Evolutionary conservation across 495 filamentous ascomycete genomes (phyloP), one percentile per base, ranked within the genome.

Genomic region (Penicillium roqueforti): DNA sequence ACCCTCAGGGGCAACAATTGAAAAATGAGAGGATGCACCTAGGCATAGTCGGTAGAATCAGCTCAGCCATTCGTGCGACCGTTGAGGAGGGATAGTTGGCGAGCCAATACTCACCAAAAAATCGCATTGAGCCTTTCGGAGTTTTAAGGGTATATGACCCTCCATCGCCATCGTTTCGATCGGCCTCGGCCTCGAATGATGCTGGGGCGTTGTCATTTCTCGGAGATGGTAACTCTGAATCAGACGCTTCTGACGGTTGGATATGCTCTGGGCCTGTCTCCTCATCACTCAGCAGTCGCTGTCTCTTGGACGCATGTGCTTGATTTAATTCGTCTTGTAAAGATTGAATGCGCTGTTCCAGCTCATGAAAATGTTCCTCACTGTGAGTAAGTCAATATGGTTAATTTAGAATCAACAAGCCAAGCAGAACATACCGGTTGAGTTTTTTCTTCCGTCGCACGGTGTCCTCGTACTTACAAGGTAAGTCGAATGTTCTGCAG

Each of bases 21-120:
- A 55, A 23, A 58, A 57, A 13, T 49, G 54, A 10, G 51, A 58
- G 25, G 58, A 58, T 8, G 58, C 54, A 6, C 60, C 54, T 54
- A 29, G 16, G 11, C 6, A 3, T 48, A 29, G 25, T 29, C 47
- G 13, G 36, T 50, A 43, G 19, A 51, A 41, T 41, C 26, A 44
- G 39, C 19, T 11, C 28, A 10, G 4, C 3, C 29, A 11, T 19
- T 36, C 14, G 40, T 52, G 50, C 10, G 6, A 52, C 40, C 39
- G 26, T 53, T 32, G 10, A 8, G 47, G 43, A 43, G 53, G 11
- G 22, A 28, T 25, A 28, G 14, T 18, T 51, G 32, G 38, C 19
- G 41, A 38, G 32, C 36, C 10, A 28, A 18, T 25, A 26, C 46
- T 25, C 6, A 63, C 57, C 60, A 41, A 57, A 63, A 45, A 55